Conservation (phyloP, 257 asterid genomes). For the Solanum arcanum region DNA sequence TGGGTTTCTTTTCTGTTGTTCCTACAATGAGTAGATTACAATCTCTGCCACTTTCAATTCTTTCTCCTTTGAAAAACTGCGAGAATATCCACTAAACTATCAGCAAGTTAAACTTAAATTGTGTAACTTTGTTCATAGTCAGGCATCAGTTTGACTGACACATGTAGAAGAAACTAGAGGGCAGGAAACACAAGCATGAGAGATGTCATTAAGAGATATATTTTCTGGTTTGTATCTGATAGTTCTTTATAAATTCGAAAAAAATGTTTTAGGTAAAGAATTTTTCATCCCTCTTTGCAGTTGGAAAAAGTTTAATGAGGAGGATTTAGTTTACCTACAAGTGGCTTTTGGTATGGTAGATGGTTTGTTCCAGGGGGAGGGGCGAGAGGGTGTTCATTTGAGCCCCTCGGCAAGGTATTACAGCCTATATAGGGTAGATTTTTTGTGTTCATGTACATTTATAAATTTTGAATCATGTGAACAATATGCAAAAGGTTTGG, state of each 20-base stretch:
- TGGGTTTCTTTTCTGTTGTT: constrained; percentile 33
- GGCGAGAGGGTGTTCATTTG: neutral
- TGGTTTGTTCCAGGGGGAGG: constrained; percentile 19
- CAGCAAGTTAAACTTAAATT: neutral
- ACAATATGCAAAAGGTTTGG: neutral
- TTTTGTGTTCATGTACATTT: neutral
- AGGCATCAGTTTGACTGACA: neutral
- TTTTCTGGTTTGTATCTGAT: neutral
- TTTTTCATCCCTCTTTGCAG: neutral
- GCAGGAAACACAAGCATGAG: neutral
- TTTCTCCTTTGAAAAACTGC: neutral
- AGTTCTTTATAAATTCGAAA: constrained; percentile 29
- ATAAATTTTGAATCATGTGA: neutral
- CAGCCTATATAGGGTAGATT: neutral
- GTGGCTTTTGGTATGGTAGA: constrained; percentile 83
- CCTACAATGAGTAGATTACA: constrained; percentile 20
- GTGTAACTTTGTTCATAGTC: neutral
- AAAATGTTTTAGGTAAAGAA: neutral
- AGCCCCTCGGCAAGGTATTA: neutral
- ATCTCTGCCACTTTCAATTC: neutral
- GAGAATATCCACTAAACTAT: neutral
- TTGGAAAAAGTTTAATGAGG: neutral
- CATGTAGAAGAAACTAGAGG: neutral
- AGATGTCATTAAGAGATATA: neutral
- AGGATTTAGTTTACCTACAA: constrained; percentile 33